These are phyloP conservation scores for Podospora pseudoanserina DNA, from an alignment of 495 filamentous ascomycete genomes.

Conservation along the genomic window DNA sequence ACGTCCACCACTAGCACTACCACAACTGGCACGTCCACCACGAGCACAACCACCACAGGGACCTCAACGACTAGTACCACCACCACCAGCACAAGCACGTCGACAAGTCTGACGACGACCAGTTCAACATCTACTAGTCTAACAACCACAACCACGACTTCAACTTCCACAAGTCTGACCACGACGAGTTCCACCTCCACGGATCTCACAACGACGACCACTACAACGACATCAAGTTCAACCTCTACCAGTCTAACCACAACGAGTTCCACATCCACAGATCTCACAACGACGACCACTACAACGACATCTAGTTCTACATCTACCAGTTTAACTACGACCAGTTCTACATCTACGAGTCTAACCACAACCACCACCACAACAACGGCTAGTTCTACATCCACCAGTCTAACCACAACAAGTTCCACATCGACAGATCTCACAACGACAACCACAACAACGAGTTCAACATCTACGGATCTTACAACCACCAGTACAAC, in stretches of 20 bases:
- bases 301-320: not conserved
- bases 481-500: not conserved
- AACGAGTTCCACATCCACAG: not conserved
- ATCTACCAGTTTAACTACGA: not conserved
- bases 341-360: not conserved
- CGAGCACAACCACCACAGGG: not conserved
- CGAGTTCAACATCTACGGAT: conserved; percentile 1
- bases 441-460: not conserved
- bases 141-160: not conserved
- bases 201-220: no score
- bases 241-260: no score
- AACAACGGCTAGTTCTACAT: not conserved
- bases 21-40: not conserved
- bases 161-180: not conserved
- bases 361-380: not conserved
- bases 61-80: not conserved
- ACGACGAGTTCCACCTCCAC: not conserved
- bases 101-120: not conserved
- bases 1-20: not conserved
- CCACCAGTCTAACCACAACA: not conserved
- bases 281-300: not conserved
- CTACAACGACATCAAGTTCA: no score
- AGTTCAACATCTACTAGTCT: not conserved
- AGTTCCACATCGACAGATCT: not conserved
- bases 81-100: not conserved